phyloP scores from a whole-genome alignment of 768 basidiomycete genomes.

The Fomitopsis serialis region DNA sequence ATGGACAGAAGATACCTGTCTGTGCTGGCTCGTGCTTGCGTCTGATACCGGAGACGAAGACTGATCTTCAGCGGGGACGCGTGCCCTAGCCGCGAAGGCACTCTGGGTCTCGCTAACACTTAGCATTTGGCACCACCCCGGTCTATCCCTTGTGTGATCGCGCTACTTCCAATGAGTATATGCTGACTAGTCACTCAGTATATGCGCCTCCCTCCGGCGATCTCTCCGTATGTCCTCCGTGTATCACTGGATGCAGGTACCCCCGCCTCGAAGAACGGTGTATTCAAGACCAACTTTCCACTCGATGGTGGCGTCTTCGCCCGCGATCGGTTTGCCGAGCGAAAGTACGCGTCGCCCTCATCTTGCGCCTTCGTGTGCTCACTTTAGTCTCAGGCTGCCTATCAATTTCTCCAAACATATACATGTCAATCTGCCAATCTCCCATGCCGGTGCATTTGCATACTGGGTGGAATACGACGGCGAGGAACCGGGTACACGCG shows the following conservation, averaged over 20 bases:
- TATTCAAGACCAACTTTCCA: constrained; percentile 96
- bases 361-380: not conserved
- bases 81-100: no score
- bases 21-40: not conserved
- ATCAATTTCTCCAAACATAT: constrained; percentile 87
- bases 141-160: not conserved
- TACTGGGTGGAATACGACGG: constrained; percentile 93
- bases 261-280: constrained; percentile 82
- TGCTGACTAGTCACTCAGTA: constrained; percentile 49
- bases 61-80: no score
- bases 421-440: constrained; percentile 92
- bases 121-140: no score
- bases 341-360: constrained; percentile 51
- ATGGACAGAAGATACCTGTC: constrained; percentile 2
- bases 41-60: no score
- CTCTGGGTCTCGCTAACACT: no score
- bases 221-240: constrained; percentile 83
- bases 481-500: constrained; percentile 47
- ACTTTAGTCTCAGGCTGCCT: constrained; percentile 53
- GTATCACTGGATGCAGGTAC: constrained; percentile 92
- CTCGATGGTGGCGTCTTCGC: constrained; percentile 86
- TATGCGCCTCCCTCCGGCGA: constrained; percentile 90
- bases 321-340: constrained; percentile 66
- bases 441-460: constrained; percentile 92
- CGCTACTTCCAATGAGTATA: not conserved